Percentiles rank a stretch among this genome's conserved stretches.
Conservation (phyloP, 2,329 filamentous ascomycete species). For the Mycosphaerella arachidis region DNA sequence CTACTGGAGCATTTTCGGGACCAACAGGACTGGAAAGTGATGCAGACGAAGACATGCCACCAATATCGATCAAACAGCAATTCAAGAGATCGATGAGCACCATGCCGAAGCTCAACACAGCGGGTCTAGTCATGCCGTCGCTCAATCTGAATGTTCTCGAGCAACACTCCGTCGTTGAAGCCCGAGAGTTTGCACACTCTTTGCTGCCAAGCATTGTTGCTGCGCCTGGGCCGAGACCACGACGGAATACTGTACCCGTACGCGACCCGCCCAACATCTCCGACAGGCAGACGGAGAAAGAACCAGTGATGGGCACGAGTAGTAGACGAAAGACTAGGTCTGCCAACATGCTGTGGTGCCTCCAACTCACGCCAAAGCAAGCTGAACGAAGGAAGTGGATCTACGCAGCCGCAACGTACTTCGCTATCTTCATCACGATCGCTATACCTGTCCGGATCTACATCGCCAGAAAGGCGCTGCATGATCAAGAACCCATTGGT, state of each 20-base stretch:
- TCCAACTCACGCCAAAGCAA: conserved; percentile 74
- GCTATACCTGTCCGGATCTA: conserved; percentile 67
- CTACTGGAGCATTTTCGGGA: conserved; percentile 25
- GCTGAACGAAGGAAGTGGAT: conserved; percentile 73
- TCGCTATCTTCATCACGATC: conserved; percentile 60
- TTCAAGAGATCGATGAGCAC: conserved; percentile 10
- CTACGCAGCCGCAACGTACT: conserved; percentile 77
- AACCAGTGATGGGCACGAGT: neutral
- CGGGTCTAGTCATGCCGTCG: conserved; percentile 13
- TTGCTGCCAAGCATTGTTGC: conserved; percentile 5
- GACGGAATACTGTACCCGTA: conserved; percentile 26
- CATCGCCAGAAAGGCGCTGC: conserved; percentile 62
- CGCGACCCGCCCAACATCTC: conserved; percentile 10
- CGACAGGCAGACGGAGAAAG: neutral
- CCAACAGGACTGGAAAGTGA: conserved; percentile 38
- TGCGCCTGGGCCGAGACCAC: conserved; percentile 5
- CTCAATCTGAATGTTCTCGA: conserved; percentile 15
- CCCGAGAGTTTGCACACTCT: conserved; percentile 5
- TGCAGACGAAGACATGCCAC: conserved; percentile 42
- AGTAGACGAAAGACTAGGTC: conserved; percentile 50
- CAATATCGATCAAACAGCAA: conserved; percentile 20
- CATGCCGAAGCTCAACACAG: conserved; percentile 19
- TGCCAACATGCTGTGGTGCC: conserved; percentile 64
- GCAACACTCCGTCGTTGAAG: conserved; percentile 24
- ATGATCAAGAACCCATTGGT: conserved; percentile 74